phyloP scores from a whole-genome alignment of 805 yeast species.

The Candida chilensis region DNA sequence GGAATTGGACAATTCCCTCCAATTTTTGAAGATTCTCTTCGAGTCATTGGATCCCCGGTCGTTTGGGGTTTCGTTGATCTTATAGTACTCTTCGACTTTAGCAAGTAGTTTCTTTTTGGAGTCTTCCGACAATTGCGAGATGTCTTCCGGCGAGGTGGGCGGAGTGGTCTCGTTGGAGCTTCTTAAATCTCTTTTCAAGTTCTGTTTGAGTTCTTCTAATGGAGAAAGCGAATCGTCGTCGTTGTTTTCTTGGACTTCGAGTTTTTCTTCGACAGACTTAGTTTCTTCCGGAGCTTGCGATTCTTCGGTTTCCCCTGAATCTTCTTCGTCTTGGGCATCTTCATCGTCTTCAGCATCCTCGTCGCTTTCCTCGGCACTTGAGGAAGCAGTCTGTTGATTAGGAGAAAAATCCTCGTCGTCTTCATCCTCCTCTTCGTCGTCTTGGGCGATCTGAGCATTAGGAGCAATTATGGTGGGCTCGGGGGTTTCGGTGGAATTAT shows the following conservation, averaged over 20 bases:
- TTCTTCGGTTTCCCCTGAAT: constrained; percentile 16
- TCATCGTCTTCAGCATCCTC: constrained; percentile 5
- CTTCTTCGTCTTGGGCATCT: constrained; percentile 9
- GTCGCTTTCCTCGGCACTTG: constrained; percentile 5
- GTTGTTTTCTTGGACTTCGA: no score
- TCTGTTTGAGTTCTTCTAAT: neutral
- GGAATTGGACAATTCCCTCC: constrained; percentile 43
- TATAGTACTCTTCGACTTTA: constrained; percentile 32
- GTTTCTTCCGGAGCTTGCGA: no score
- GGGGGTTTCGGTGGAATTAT: neutral
- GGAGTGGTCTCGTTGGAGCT: constrained; percentile 9
- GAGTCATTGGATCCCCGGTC: constrained; percentile 62
- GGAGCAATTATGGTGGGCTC: neutral
- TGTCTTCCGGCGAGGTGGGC: constrained; percentile 24
- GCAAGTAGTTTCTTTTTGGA: constrained; percentile 6
- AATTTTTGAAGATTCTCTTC: constrained; percentile 55
- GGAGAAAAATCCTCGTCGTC: constrained; percentile 6
- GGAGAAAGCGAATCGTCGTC: no score
- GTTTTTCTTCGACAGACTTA: no score
- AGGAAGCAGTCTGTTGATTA: constrained; percentile 1
- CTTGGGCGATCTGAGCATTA: neutral
- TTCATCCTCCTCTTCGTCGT: neutral
- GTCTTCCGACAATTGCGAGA: constrained; percentile 8
- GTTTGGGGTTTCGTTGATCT: constrained; percentile 41
- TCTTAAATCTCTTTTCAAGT: no score